These are phyloP conservation scores for Albugo laibachii DNA, from an alignment of 352 stramenopile genomes.

Conservation along the genomic window DNA sequence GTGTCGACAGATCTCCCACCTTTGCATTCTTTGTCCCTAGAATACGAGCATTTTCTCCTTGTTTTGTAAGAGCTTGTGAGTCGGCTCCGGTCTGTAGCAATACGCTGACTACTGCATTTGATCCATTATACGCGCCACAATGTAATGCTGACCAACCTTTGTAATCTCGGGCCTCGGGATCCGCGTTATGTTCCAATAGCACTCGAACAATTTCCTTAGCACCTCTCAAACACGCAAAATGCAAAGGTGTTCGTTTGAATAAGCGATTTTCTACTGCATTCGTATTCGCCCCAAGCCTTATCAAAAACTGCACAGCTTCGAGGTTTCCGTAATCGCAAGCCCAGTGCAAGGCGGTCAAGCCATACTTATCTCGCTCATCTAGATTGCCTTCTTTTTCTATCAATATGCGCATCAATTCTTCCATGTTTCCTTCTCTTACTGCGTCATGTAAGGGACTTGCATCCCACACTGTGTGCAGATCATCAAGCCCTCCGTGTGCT, in stretches of 20 bases:
- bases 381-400: constrained; percentile 12
- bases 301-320: constrained; percentile 11
- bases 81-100: constrained; percentile 4
- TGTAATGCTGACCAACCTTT: constrained; percentile 31
- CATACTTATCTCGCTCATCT: constrained; percentile 37
- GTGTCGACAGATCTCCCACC: too few relatives aligned
- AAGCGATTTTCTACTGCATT: constrained; percentile 37
- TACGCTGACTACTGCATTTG: not conserved
- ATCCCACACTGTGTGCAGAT: constrained; percentile 39
- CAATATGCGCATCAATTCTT: constrained; percentile 16
- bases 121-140: constrained; percentile 26
- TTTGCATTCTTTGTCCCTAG: too few relatives aligned
- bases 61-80: not conserved
- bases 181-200: constrained; percentile 18
- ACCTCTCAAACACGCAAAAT: constrained; percentile 32
- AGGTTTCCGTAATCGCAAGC: constrained; percentile 31
- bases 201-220: constrained; percentile 14
- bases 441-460: constrained; percentile 34
- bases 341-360: constrained; percentile 51
- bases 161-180: constrained; percentile 27
- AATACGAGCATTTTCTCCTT: constrained; percentile 3
- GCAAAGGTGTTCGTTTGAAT: constrained; percentile 43
- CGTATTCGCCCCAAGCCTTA: constrained; percentile 19
- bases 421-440: constrained; percentile 22
- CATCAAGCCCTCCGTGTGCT: constrained; percentile 28